Percentiles rank a stretch among this genome's conserved stretches.
Evolutionary conservation across 352 stramenopile genomes (phyloP).

Genomic region (Pythium periplocum): DNA sequence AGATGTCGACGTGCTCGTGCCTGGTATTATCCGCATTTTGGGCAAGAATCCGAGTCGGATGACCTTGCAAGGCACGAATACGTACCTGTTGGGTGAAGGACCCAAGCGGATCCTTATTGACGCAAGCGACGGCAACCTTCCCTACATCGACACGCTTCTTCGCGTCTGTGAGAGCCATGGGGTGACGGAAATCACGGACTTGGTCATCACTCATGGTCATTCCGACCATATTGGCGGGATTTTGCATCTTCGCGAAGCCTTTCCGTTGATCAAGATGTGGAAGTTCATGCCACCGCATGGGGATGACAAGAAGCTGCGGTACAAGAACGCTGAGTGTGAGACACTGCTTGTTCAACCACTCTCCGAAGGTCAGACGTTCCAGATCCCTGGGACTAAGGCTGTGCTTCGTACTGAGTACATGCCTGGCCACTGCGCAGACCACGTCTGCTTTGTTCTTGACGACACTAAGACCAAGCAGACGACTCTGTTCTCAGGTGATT

Average conservation of each 20-base stretch:
- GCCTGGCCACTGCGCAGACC: conserved; percentile 82
- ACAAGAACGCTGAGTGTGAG: conserved; percentile 46
- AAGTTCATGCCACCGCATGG: conserved; percentile 53
- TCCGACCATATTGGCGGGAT: conserved; percentile 87
- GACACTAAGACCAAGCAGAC: conserved; percentile 5
- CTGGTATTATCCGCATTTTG: conserved; percentile 62
- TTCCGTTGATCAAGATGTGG: conserved; percentile 53
- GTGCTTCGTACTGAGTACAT: conserved; percentile 63
- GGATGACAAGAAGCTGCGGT: conserved; percentile 27
- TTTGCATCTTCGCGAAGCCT: conserved; percentile 40
- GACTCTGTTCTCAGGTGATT: conserved; percentile 81
- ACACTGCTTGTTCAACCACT: conserved; percentile 37
- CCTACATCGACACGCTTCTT: conserved; percentile 42
- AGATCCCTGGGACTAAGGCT: conserved; percentile 4
- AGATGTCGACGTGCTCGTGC: conserved; percentile 34
- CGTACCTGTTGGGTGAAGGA: conserved; percentile 82
- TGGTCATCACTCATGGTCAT: conserved; percentile 89
- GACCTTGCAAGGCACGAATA: conserved; percentile 88
- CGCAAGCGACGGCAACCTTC: conserved; percentile 62
- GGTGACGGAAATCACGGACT: conserved; percentile 52
- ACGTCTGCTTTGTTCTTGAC: conserved; percentile 76
- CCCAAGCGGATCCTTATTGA: conserved; percentile 67
- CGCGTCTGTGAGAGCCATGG: conserved; percentile 30
- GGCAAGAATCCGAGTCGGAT: conserved; percentile 85
- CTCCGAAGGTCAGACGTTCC: conserved; percentile 35